These are phyloP conservation scores for Penicillium sp. DNA, from an alignment of 2,329 filamentous ascomycete species.

Conservation along the genomic window DNA sequence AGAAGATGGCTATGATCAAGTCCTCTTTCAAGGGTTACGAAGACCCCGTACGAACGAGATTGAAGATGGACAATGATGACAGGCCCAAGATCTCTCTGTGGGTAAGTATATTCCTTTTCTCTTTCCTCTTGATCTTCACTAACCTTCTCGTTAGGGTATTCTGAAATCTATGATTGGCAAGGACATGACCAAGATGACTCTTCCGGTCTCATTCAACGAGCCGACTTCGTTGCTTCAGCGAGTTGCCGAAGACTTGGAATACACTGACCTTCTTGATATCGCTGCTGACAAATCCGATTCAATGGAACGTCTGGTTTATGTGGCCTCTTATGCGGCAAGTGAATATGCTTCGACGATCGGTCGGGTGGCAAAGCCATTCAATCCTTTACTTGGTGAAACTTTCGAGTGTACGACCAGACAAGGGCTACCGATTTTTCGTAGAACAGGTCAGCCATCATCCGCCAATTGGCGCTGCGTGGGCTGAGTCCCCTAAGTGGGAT, in stretches of 20 bases:
- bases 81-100: slow-evolving; percentile 91
- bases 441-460: slow-evolving; percentile 98
- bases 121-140: background rate
- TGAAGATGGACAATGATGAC: slow-evolving; percentile 89
- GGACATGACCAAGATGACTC: slow-evolving; percentile 99
- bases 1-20: slow-evolving; percentile 60
- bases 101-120: slow-evolving; percentile 54
- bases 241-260: slow-evolving; percentile 97
- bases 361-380: slow-evolving; percentile 96
- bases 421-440: slow-evolving; percentile 96
- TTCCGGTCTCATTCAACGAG: slow-evolving; percentile 97
- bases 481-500: slow-evolving; percentile 89
- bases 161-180: slow-evolving; percentile 99
- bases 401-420: slow-evolving; percentile 95
- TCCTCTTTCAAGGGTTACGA: slow-evolving; percentile 86
- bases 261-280: slow-evolving; percentile 82
- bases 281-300: slow-evolving; percentile 82
- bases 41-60: slow-evolving; percentile 69
- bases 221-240: slow-evolving; percentile 92
- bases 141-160: slow-evolving; percentile 60
- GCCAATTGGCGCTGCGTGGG: slow-evolving; percentile 86
- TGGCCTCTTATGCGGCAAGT: slow-evolving; percentile 90
- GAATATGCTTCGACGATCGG: slow-evolving; percentile 97
- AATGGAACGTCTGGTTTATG: slow-evolving; percentile 86
- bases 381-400: slow-evolving; percentile 90